A percentile compares a stretch with the other conserved stretches of the same genome.
These are phyloP conservation scores for Aspergillus vadensis DNA, from an alignment of 2,329 filamentous ascomycete species.

Conservation along the genomic window DNA sequence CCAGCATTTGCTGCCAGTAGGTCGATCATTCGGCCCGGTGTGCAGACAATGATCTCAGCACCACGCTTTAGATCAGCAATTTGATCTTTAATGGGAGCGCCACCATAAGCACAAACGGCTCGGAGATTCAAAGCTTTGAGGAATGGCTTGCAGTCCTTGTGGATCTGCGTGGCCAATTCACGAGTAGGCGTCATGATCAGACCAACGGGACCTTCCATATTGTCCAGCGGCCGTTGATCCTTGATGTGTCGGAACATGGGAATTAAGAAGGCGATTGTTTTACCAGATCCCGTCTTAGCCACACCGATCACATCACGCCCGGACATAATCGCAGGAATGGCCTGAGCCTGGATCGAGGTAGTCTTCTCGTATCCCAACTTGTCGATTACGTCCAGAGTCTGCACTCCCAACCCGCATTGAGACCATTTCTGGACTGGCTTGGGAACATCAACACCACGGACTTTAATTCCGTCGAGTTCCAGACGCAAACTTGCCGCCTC, in stretches of 20 bases:
- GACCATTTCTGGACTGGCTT: conserved; percentile 97
- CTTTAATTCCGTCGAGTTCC: conserved; percentile 93
- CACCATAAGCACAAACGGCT: conserved; percentile 90
- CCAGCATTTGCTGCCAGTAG: conserved; percentile 89
- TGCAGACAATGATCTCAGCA: conserved; percentile 92
- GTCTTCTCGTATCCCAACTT: conserved; percentile 82
- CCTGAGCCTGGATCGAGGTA: conserved; percentile 93
- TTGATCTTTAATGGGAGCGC: conserved; percentile 94
- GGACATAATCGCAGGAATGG: conserved; percentile 92
- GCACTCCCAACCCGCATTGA: conserved; percentile 85
- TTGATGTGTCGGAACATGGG: conserved; percentile 99
- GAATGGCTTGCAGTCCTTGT: conserved; percentile 92
- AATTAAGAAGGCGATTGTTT: conserved; percentile 91
- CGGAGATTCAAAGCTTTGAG: conserved; percentile 81
- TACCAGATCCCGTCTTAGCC: conserved; percentile 96
- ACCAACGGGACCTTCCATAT: conserved; percentile 82
- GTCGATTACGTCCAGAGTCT: conserved; percentile 82
- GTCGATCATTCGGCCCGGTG: conserved; percentile 93
- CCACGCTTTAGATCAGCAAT: conserved; percentile 95
- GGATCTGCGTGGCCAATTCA: conserved; percentile 91
- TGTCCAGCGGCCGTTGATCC: conserved; percentile 79
- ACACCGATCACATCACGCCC: conserved; percentile 94
- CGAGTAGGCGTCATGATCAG: conserved; percentile 92
- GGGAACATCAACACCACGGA: conserved; percentile 82
- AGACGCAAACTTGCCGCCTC: conserved; percentile 79